A percentile compares a stretch with the other conserved stretches of the same genome.
These are phyloP conservation scores for Dictyostelium firmibasis DNA, from an alignment of 78 protist species.

Conservation along the genomic window DNA sequence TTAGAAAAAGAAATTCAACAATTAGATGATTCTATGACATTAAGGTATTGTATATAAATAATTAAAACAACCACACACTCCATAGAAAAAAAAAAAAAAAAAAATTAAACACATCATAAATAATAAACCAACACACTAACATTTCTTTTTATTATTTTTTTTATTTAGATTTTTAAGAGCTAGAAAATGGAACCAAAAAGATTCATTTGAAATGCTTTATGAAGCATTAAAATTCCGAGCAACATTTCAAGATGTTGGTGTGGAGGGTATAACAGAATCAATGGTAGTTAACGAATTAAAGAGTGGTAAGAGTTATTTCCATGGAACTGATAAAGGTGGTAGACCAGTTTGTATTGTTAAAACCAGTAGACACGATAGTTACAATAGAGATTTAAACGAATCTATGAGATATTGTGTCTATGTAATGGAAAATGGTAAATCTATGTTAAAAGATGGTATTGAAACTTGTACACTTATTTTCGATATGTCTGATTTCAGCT, in stretches of 20 bases:
- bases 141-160: too few species aligned
- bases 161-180: constrained; percentile 59
- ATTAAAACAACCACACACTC: background rate
- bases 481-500: constrained; percentile 56
- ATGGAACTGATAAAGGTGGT: constrained; percentile 58
- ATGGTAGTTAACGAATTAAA: constrained; percentile 50
- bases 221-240: constrained; percentile 53
- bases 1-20: background rate
- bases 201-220: constrained; percentile 31
- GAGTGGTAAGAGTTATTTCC: constrained; percentile 55
- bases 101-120: background rate
- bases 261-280: constrained; percentile 26
- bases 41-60: constrained; percentile 24
- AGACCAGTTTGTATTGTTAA: constrained; percentile 66
- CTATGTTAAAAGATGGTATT: constrained; percentile 15
- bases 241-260: constrained; percentile 60
- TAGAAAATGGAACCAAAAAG: constrained; percentile 52
- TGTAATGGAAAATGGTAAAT: constrained; percentile 63
- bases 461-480: constrained; percentile 70
- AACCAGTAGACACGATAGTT: constrained; percentile 44
- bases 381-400: constrained; percentile 22
- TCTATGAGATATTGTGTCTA: constrained; percentile 58
- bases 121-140: background rate
- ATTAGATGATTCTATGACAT: constrained; percentile 66
- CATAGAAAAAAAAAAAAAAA: too few species aligned